Evolutionary conservation across 768 basidiomycete genomes (phyloP), one percentile per base, ranked within the genome.

Genomic region (Phlegmacium glaucopus): DNA sequence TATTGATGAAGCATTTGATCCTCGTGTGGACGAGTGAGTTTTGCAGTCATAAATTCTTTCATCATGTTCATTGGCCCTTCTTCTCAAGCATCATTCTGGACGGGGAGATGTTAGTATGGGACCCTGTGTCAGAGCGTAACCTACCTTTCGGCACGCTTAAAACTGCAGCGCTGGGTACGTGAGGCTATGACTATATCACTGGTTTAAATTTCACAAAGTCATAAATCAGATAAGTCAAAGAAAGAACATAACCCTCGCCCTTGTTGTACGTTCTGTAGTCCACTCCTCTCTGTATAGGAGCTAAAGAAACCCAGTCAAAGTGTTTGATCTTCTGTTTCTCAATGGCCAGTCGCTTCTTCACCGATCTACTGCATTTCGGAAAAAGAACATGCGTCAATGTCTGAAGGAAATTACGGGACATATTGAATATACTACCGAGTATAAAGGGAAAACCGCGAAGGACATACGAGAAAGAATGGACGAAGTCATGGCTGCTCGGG

Each of bases 31-130:
- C 4, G 87, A 94, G 95, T 96, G 52, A 56, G 91, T 61, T 10
- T 26, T 59, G 12, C n/a, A 28, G 36, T 27, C 36, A 15, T 5
- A 16, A 10, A 27, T 28, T 13, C 15, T 16, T 4, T 22, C 15
- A 15, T 12, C 26, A 22, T 44, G 39, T 25, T 39, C 16, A 43
- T 27, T 39, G 11, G 4, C 28, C 38, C 32, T 10, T 10, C 27
- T 12, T 28, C 27, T 43, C 6, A 15, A 97, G 95, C 42, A 86
- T 95, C 56, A 90, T 98, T 39, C 66, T 99, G 11, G 96, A 99
- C 56, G 96, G 96, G 0, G 96, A 99, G 64, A 98, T 99, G 95
- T 71, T 99, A 27, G 95, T 97, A 3, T 98, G 90, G 89, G 96
- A 98, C 65, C 95, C 95, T 0, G 74, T 87, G 3, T 84, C 90